Base-by-base conservation (phyloP, 371 early-diverging fungal genomes). In the Apophysomyces sp. region DNA sequence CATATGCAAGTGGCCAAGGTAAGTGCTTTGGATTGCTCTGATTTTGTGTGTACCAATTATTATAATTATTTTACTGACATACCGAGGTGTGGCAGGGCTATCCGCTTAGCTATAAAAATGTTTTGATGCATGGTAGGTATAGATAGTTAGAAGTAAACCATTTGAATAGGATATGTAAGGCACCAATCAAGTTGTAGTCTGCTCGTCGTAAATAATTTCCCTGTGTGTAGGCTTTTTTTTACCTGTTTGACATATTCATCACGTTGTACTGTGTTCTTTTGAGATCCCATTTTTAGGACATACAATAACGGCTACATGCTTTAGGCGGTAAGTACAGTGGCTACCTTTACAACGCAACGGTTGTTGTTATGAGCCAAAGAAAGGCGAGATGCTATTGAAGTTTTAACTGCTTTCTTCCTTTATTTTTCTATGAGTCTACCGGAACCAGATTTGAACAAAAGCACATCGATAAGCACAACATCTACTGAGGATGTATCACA, bases 321-420 rank as follows among this genome's bases (percentile, higher is more conserved):
- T 31, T 34, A 12, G 11, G 3, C 5, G n/a, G 15, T 16, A 18
- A 3, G 2, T 31, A 1, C 16, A 12, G 55, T 24, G 56, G 56
- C 13, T 27, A 31, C n/a, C 56, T 55, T 55, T 55, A 16, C 56
- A 55, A 55, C 56, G 36, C 56, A 36, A 55, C 56, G 56, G 56
- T 21, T 16, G 4, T 21, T 44, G 49, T 44, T 44, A 44, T 44
- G 49, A 44, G 27, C 37, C 3, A 44, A 21, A 16, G 49, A 44
- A 21, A 11, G 21, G 21, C 7, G 21, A 8, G 21, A 21, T 44
- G 24, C 9, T 18, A 44, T 44, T 44, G 49, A 18, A 44, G 24
- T 44, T 44, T 44, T 44, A 44, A 21, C 49, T 21, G 11, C 21
- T 21, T 44, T 21, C 24, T 44, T 44, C 21, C 21, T 21, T 44